Evolutionary conservation across 2,329 filamentous ascomycete species (phyloP).

Genomic region (Fusarium dimerum): DNA sequence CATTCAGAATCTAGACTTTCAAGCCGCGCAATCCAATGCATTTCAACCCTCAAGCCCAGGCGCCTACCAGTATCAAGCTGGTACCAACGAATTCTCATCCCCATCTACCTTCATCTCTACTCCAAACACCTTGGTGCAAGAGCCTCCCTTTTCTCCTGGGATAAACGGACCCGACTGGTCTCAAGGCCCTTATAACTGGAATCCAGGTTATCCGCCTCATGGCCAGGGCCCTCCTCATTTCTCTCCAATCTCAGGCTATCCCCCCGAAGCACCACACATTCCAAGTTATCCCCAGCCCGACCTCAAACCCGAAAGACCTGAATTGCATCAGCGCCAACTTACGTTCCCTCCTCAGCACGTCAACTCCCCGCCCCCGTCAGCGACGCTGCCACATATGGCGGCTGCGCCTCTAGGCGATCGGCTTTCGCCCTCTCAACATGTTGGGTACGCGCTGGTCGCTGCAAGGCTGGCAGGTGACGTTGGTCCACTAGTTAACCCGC

Average conservation of each 20-base stretch:
- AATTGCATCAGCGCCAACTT: background rate
- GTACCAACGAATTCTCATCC: constrained; percentile 1
- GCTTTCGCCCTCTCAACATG: constrained; percentile 41
- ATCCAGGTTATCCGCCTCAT: background rate
- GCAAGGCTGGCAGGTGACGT: constrained; percentile 45
- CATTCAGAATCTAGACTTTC: constrained; percentile 5
- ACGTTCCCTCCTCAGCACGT: background rate
- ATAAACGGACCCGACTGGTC: background rate
- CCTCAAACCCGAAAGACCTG: background rate
- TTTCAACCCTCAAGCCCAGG: constrained; percentile 9
- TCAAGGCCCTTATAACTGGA: background rate
- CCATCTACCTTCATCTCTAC: constrained; percentile 4
- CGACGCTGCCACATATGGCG: background rate
- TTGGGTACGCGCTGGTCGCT: constrained; percentile 66
- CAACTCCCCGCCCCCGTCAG: background rate
- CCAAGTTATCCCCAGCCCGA: background rate
- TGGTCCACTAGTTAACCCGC: constrained; percentile 48
- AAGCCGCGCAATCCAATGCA: too few relatives aligned
- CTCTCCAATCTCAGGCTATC: background rate
- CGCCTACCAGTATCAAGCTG: constrained; percentile 3
- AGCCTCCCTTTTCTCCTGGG: background rate
- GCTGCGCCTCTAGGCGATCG: background rate
- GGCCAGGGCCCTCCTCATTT: background rate
- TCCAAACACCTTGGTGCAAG: background rate
- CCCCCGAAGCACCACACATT: background rate